A percentile compares a stretch with the other conserved stretches of the same genome.
These are phyloP conservation scores for Candida corydali DNA, from an alignment of 805 yeast genomes.

Conservation along the genomic window DNA sequence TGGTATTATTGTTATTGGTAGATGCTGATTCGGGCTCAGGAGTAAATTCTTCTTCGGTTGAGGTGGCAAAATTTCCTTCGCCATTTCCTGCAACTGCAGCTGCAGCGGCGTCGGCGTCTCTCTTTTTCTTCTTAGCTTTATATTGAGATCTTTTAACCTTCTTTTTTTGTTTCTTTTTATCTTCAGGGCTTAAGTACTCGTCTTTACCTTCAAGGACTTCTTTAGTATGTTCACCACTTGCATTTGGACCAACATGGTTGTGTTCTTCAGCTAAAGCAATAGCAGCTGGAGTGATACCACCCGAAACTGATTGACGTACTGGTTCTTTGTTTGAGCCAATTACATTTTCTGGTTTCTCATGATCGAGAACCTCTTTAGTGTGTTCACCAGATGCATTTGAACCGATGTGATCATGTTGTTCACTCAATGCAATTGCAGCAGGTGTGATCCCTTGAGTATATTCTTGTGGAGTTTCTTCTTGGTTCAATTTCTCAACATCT, in stretches of 20 bases:
- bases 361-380: slow-evolving; percentile 1
- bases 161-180: slow-evolving; percentile 39
- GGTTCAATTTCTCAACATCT: slow-evolving; percentile 49
- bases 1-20: slow-evolving; percentile 10
- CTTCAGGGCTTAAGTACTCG: slow-evolving; percentile 22
- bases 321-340: not conserved
- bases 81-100: slow-evolving; percentile 9
- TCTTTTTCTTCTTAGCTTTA: slow-evolving; percentile 39
- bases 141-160: slow-evolving; percentile 41
- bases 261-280: slow-evolving; percentile 5
- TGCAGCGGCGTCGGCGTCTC: slow-evolving; percentile 10
- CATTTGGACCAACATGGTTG: slow-evolving; percentile 4
- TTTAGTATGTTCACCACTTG: slow-evolving; percentile 2
- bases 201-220: slow-evolving; percentile 9
- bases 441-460: slow-evolving; percentile 2
- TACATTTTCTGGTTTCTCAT: not conserved
- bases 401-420: slow-evolving; percentile 2
- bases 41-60: slow-evolving; percentile 15
- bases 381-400: slow-evolving; percentile 2
- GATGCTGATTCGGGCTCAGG: slow-evolving; percentile 19
- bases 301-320: slow-evolving; percentile 1
- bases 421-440: slow-evolving; percentile 4
- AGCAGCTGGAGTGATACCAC: slow-evolving; percentile 5
- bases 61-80: slow-evolving; percentile 4
- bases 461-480: slow-evolving; percentile 7